Evolutionary conservation across 2,329 filamentous ascomycete species (phyloP).

Genomic region (Teratosphaeria destructans): DNA sequence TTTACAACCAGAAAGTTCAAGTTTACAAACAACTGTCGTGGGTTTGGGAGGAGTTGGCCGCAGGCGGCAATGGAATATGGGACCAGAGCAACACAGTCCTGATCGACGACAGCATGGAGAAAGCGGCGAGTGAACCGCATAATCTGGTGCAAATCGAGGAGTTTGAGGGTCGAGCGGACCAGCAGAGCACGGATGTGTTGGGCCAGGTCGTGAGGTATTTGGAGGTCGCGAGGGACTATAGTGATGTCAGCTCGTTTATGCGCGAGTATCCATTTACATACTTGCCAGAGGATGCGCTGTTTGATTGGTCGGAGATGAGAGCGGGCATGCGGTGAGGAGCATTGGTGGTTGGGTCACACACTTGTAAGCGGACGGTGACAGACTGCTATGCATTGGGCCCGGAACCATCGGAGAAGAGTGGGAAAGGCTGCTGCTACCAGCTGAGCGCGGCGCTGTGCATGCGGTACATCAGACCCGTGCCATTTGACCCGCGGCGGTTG

Average conservation of each 20-base stretch:
- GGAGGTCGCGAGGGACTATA: conserved; percentile 39
- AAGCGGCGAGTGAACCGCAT: conserved; percentile 70
- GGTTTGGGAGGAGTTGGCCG: conserved; percentile 54
- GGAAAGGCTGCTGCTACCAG: too few species aligned
- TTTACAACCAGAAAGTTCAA: conserved; percentile 64
- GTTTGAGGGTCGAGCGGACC: conserved; percentile 45
- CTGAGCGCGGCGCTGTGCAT: too few species aligned
- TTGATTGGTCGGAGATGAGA: background rate
- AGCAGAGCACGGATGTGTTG: conserved; percentile 35
- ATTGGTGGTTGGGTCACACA: background rate
- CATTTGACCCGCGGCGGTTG: too few species aligned
- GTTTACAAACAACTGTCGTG: conserved; percentile 76
- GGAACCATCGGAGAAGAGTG: background rate
- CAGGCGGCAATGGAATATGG: conserved; percentile 45
- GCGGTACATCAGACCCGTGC: too few species aligned
- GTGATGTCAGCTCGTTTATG: conserved; percentile 40
- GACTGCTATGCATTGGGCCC: background rate
- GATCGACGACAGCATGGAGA: conserved; percentile 74
- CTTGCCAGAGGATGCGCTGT: background rate
- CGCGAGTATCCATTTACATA: conserved; percentile 5
- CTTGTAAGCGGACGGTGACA: background rate
- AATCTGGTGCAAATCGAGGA: conserved; percentile 76
- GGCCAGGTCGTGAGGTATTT: conserved; percentile 43
- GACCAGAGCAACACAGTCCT: conserved; percentile 79
- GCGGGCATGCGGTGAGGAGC: background rate